Evolutionary conservation across 2,329 filamentous ascomycete species (phyloP), one percentile per base, ranked within the genome.

Genomic region (Pleoardoris graminearum): DNA sequence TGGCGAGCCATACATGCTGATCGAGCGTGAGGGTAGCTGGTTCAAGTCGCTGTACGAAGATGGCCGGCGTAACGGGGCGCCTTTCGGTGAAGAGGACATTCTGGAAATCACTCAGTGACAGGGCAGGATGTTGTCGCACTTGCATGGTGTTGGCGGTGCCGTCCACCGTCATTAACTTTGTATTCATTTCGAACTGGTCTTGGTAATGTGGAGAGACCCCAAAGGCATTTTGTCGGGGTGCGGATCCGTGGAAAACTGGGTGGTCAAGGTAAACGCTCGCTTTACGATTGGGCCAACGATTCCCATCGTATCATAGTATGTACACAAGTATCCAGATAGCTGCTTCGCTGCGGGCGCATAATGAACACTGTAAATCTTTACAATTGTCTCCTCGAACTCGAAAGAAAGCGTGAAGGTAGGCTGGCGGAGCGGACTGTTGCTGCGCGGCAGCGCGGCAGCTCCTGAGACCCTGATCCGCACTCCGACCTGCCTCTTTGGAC

Each of bases 41-140:
- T 70, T 70, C 54, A 68, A 65, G 53, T 59, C 56, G n/a, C 22
- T 70, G 16, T 70, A 70, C 47, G 63, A 68, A 16, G 66, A 69
- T 30, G 48, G 17, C 1, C 48, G 46, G 19, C 29, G 44, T 7
- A 45, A 44, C 23, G 55, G 44, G 4, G 43, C 43, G 3, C 39
- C 29, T n/a, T 33, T 21, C 10, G 43, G 17, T 7, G 44, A 47
- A 17, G 53, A 60, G 7, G 56, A 61, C 49, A 48, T 60, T 14
- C 50, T 60, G 11, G 11, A 36, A 14, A 41, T 56, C 19, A 43
- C 50, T 8, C 57, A 58, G 48, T 62, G 39, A 53, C 37, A 22
- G 10, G 11, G 10, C 17, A 32, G 16, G 12, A 19, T 22, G 27
- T 11, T 12, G n/a, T 50, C 16, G 14, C 25, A 21, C 29, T 30